These are phyloP conservation scores for Nakazawaea ernobii DNA, from an alignment of 805 yeast species.

Conservation along the genomic window DNA sequence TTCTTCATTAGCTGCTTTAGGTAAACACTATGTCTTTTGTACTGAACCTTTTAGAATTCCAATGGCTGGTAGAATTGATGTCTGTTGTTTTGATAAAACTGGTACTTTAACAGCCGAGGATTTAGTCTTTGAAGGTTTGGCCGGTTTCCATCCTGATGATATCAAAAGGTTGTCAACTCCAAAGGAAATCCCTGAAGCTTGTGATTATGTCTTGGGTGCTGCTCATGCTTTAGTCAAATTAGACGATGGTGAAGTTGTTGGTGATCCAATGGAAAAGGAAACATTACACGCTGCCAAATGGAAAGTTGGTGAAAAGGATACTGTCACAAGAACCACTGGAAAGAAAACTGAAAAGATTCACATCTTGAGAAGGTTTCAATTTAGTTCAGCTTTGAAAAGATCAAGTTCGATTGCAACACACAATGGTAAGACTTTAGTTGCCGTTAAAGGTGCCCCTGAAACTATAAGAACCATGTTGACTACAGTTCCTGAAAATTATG, in stretches of 20 bases:
- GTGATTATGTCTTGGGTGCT: conserved; percentile 77
- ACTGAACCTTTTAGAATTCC: conserved; percentile 99
- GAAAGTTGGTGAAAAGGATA: conserved; percentile 74
- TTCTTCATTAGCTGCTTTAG: conserved; percentile 79
- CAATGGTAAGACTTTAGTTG: conserved; percentile 55
- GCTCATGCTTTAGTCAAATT: conserved; percentile 93
- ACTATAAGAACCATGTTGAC: conserved; percentile 75
- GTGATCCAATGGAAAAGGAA: conserved; percentile 99
- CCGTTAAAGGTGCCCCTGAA: conserved; percentile 98
- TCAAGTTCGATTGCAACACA: conserved; percentile 78
- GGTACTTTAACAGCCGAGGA: conserved; percentile 98
- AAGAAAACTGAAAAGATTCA: conserved; percentile 44
- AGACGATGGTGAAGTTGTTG: conserved; percentile 96
- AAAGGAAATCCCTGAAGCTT: conserved; percentile 61
- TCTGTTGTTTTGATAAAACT: conserved; percentile 97
- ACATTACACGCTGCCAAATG: conserved; percentile 85
- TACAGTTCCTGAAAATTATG: conserved; percentile 72
- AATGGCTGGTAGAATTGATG: conserved; percentile 95
- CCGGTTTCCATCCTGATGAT: conserved; percentile 57
- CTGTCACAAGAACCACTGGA: conserved; percentile 41
- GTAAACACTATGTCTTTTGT: conserved; percentile 86
- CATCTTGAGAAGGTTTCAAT: conserved; percentile 91
- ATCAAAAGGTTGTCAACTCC: conserved; percentile 48
- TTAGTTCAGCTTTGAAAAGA: conserved; percentile 92
- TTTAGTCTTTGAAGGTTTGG: conserved; percentile 91